Base-by-base conservation (phyloP, 805 yeast genomes). In the Candida xyloterini region DNA sequence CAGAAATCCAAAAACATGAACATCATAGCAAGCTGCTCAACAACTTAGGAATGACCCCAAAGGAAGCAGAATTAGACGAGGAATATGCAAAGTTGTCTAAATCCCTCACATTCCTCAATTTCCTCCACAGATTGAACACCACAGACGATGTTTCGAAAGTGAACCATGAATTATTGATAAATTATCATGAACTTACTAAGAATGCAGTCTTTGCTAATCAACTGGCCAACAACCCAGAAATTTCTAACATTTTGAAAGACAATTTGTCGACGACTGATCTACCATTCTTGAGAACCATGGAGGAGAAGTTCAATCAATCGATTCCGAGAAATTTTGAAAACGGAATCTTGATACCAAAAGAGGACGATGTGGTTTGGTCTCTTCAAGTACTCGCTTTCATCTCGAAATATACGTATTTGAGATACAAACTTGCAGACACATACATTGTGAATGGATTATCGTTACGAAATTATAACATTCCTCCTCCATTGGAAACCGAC, bases 361-460 rank as follows among this genome's bases (percentile, higher is more conserved):
- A 86, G 47, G 97, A 91, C 58, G 99, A 91, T 57, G 86, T 91
- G 13, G 81, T 88, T 26, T 89, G 96, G 96, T 84, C 95, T 4
- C 68, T 91, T 38, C 98, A 91, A 61, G 71, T 93, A 15, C 63
- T 93, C 35, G 98, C 98, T 10, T 91, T 89, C 61, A 86, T 90
- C 29, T 89, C 97, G 4, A 91, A 91, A 62, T 91, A 93, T 55
- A 81, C 96, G 0, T 74, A 78, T 46, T 67, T 90, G 59, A 84
- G 90, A 53, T 81, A 79, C 27, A 72, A 71, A 33, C 67, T 91
- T 43, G 95, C 89, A 50, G 76, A 74, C 37, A 81, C 95, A 3
- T 84, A 84, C 60, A 65, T 89, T 33, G 79, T 89, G 7, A 82
- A 85, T 10, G 77, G 79, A 21, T 67, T 91, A 62, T 80, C 89